phyloP scores from a whole-genome alignment of 208 protist genomes.

The Strigomonas culicis region DNA sequence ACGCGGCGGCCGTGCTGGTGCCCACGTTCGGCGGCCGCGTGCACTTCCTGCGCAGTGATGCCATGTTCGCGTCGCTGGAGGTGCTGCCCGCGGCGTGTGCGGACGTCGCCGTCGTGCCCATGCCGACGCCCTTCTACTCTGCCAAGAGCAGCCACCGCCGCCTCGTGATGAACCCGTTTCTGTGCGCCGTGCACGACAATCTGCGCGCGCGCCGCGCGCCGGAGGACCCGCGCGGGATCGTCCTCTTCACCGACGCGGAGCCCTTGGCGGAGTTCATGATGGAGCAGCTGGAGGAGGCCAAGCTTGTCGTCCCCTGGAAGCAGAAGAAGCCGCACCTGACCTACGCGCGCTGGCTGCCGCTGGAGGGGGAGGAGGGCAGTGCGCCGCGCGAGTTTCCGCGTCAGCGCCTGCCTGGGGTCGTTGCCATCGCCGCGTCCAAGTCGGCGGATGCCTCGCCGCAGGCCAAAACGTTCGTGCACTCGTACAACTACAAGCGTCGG shows the following conservation, averaged over 20 bases:
- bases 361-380: background rate
- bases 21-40: slow-evolving; percentile 27
- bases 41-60: slow-evolving; percentile 68
- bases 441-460: slow-evolving; percentile 36
- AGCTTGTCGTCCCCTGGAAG: slow-evolving; percentile 74
- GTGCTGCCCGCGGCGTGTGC: slow-evolving; percentile 34
- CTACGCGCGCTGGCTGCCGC: slow-evolving; percentile 41
- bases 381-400: slow-evolving; percentile 26
- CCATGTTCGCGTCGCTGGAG: slow-evolving; percentile 57
- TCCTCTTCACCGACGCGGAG: slow-evolving; percentile 72
- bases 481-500: slow-evolving; percentile 3
- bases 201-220: slow-evolving; percentile 25
- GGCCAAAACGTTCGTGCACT: slow-evolving; percentile 22
- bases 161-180: slow-evolving; percentile 63
- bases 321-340: slow-evolving; percentile 55
- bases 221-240: slow-evolving; percentile 60
- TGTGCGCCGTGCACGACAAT: slow-evolving; percentile 48
- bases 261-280: slow-evolving; percentile 79
- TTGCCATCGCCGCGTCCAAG: slow-evolving; percentile 51
- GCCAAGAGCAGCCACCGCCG: slow-evolving; percentile 59
- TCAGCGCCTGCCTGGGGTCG: slow-evolving; percentile 27
- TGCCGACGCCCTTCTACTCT: slow-evolving; percentile 72
- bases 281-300: slow-evolving; percentile 78
- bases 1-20: slow-evolving; percentile 30
- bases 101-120: slow-evolving; percentile 66